A percentile compares a stretch with the other conserved stretches of the same genome.
These are phyloP conservation scores for Omphalotus guepiniiformis DNA, from an alignment of 768 basidiomycete genomes.

Conservation along the genomic window DNA sequence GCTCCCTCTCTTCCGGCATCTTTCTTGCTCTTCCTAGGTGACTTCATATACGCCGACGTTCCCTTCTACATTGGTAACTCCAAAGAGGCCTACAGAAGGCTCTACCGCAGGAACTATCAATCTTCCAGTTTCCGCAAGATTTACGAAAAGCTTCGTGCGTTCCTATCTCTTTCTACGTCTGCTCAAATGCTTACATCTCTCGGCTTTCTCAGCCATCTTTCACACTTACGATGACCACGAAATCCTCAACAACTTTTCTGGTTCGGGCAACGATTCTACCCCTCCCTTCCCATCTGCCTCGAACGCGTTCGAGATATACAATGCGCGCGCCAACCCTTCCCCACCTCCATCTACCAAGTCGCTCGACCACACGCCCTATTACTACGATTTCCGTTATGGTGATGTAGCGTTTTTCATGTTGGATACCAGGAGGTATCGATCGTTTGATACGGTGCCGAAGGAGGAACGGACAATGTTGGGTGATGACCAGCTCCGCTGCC, in stretches of 20 bases:
- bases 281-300: slow-evolving; percentile 57
- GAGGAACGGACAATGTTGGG: slow-evolving; percentile 65
- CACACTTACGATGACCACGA: slow-evolving; percentile 76
- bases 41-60: slow-evolving; percentile 75
- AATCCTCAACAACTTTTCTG: slow-evolving; percentile 66
- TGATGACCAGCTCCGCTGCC: slow-evolving; percentile 52
- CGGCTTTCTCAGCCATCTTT: slow-evolving; percentile 46
- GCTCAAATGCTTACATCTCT: not conserved
- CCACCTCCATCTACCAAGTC: slow-evolving; percentile 31
- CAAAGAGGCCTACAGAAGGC: slow-evolving; percentile 53
- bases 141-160: slow-evolving; percentile 67
- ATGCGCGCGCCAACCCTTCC: slow-evolving; percentile 54
- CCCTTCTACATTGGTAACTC: slow-evolving; percentile 59
- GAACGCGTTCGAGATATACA: slow-evolving; percentile 57
- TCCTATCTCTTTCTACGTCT: not conserved
- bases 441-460: slow-evolving; percentile 32
- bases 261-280: slow-evolving; percentile 46
- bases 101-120: slow-evolving; percentile 65
- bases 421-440: slow-evolving; percentile 64
- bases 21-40: slow-evolving; percentile 69
- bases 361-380: slow-evolving; percentile 36
- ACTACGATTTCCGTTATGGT: slow-evolving; percentile 60
- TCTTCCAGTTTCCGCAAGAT: slow-evolving; percentile 62
- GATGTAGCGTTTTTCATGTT: slow-evolving; percentile 76
- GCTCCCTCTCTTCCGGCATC: slow-evolving; percentile 31